phyloP scores from a whole-genome alignment of 148 eudicot species.

The Drosera capensis region DNA sequence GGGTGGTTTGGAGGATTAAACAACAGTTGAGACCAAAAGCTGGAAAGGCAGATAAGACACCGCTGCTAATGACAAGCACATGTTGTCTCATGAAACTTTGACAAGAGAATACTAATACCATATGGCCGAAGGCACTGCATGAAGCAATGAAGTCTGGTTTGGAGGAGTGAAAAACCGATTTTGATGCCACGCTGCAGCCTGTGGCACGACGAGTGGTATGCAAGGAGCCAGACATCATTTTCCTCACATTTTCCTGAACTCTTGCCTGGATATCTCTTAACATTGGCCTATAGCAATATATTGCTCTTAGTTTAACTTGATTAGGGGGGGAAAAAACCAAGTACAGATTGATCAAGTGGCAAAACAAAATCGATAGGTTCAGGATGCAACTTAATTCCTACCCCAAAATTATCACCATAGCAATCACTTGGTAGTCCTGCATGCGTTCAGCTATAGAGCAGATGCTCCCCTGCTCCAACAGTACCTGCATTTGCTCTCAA shows the following conservation, averaged over 20 bases:
- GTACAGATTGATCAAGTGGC: background rate
- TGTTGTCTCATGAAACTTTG: too few relatives aligned
- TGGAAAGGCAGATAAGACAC: background rate
- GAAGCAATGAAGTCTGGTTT: conserved; percentile 66
- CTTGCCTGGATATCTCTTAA: conserved; percentile 39
- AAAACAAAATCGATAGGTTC: background rate
- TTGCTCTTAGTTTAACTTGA: background rate
- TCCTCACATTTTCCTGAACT: conserved; percentile 65
- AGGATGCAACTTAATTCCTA: conserved; percentile 11
- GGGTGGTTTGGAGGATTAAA: too few relatives aligned
- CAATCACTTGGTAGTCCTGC: conserved; percentile 84
- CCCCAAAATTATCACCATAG: conserved; percentile 83
- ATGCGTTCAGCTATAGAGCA: conserved; percentile 47
- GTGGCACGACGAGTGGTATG: conserved; percentile 27
- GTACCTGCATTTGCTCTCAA: conserved; percentile 23
- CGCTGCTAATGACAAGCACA: too few relatives aligned
- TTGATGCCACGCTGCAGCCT: conserved; percentile 13
- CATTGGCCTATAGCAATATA: conserved; percentile 43
- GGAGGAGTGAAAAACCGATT: conserved; percentile 9
- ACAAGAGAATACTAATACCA: conserved; percentile 30
- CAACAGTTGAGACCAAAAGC: too few relatives aligned
- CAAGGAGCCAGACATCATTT: conserved; percentile 55
- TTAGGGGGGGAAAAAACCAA: conserved; percentile 3
- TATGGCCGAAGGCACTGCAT: conserved; percentile 75
- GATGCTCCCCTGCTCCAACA: conserved; percentile 52